Percentiles rank a stretch among this genome's conserved stretches.
These are phyloP conservation scores for Cyberlindnera amylophila DNA, from an alignment of 805 yeast genomes.

Conservation along the genomic window DNA sequence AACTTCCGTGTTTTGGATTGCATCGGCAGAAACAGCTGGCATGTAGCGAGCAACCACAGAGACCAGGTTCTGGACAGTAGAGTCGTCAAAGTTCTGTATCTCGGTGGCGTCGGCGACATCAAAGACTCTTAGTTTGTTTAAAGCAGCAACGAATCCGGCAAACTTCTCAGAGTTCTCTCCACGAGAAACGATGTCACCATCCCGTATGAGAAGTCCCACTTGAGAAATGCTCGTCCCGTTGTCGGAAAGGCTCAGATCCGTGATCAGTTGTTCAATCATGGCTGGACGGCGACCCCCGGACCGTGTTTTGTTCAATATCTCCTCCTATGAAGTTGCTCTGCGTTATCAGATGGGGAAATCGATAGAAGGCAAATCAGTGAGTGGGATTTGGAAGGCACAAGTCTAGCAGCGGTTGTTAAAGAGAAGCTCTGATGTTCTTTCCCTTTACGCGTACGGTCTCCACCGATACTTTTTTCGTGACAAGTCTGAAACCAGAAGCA, in stretches of 20 bases:
- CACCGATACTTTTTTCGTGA: constrained; percentile 3
- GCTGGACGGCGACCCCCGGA: no score
- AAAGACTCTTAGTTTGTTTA: constrained; percentile 12
- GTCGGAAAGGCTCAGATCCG: constrained; percentile 2
- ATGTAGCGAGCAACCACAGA: not conserved
- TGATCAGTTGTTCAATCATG: constrained; percentile 4
- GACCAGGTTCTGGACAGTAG: not conserved
- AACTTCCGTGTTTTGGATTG: constrained; percentile 4
- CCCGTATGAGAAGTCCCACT: not conserved
- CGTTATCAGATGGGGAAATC: no score
- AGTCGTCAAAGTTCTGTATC: not conserved
- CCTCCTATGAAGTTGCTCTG: no score
- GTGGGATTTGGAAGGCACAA: no score
- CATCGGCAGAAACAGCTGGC: not conserved
- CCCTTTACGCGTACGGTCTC: not conserved
- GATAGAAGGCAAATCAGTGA: no score
- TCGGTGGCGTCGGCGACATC: not conserved
- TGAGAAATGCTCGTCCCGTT: not conserved
- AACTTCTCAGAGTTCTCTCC: not conserved
- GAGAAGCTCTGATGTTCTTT: no score
- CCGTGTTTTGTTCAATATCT: no score
- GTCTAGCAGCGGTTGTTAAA: no score
- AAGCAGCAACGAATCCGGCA: constrained; percentile 3
- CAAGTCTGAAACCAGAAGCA: constrained; percentile 10
- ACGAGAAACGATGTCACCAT: not conserved